Evolutionary conservation across 2,329 filamentous ascomycete genomes (phyloP).

Genomic region (Xylariaceae sp.): DNA sequence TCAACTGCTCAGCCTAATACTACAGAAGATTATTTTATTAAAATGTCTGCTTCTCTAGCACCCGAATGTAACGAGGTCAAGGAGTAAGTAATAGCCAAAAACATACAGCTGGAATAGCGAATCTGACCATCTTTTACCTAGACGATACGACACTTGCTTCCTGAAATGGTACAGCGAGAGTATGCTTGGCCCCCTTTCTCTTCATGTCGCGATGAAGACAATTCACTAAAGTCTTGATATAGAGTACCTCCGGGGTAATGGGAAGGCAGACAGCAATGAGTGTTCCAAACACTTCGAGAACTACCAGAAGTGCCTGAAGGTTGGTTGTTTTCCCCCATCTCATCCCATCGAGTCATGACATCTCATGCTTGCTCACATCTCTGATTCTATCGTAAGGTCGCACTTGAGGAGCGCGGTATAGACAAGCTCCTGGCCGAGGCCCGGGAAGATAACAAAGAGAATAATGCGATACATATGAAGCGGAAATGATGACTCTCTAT

Average conservation of each 20-base stretch:
- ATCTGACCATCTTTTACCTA: constrained; percentile 35
- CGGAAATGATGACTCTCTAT: constrained; percentile 32
- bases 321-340: constrained; percentile 40
- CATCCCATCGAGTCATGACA: neutral
- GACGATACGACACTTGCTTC: constrained; percentile 94
- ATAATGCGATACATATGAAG: constrained; percentile 65
- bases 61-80: constrained; percentile 94
- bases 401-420: constrained; percentile 82
- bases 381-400: constrained; percentile 52
- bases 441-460: constrained; percentile 81
- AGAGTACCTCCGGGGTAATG: constrained; percentile 88
- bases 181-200: constrained; percentile 43
- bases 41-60: constrained; percentile 90
- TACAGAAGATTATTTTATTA: neutral
- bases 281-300: constrained; percentile 81
- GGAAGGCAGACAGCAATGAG: constrained; percentile 69
- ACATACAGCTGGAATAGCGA: neutral
- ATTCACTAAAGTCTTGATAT: constrained; percentile 3
- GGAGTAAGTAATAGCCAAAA: constrained; percentile 59
- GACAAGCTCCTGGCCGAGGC: constrained; percentile 91
- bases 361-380: neutral
- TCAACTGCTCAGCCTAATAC: neutral
- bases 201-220: neutral
- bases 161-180: constrained; percentile 99
- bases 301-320: constrained; percentile 81